phyloP scores from a whole-genome alignment of 2,329 filamentous ascomycete genomes.

The Phyllosticta citriasiana region DNA sequence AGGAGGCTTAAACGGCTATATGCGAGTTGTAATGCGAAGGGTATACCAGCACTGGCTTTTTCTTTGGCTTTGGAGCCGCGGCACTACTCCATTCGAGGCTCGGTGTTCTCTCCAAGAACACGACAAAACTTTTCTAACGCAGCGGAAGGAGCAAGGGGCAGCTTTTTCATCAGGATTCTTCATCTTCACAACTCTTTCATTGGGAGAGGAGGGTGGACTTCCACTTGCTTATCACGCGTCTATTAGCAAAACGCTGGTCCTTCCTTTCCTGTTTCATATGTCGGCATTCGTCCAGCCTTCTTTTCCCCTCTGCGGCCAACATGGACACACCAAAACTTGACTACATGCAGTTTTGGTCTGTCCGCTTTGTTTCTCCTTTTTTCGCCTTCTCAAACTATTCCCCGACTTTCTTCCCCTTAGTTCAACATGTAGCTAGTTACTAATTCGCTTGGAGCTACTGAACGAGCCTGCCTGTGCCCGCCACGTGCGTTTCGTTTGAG shows the following conservation, averaged over 20 bases:
- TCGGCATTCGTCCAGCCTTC: background rate
- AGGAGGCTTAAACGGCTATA: slow-evolving; percentile 7
- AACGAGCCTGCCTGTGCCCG: background rate
- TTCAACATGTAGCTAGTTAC: slow-evolving; percentile 11
- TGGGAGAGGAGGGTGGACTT: background rate
- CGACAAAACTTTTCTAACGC: slow-evolving; percentile 10
- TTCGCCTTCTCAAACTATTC: slow-evolving; percentile 8
- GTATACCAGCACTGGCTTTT: slow-evolving; percentile 10
- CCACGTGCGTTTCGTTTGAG: background rate
- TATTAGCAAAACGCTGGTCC: slow-evolving; percentile 1
- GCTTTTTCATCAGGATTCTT: slow-evolving; percentile 7
- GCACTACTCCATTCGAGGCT: background rate
- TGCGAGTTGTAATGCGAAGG: slow-evolving; percentile 4
- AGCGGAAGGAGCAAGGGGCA: slow-evolving; percentile 8
- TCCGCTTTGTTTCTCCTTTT: slow-evolving; percentile 3
- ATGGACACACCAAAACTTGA: background rate
- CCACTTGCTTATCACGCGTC: slow-evolving; percentile 1
- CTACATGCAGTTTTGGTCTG: background rate
- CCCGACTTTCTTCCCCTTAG: slow-evolving; percentile 8
- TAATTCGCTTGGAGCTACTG: slow-evolving; percentile 10
- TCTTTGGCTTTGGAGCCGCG: background rate
- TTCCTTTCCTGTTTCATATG: slow-evolving; percentile 8
- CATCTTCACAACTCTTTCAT: background rate
- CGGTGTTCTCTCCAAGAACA: slow-evolving; percentile 5
- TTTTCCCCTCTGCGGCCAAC: background rate